phyloP scores from a whole-genome alignment of 2,329 filamentous ascomycete species.

The Aspergillus sp. region DNA sequence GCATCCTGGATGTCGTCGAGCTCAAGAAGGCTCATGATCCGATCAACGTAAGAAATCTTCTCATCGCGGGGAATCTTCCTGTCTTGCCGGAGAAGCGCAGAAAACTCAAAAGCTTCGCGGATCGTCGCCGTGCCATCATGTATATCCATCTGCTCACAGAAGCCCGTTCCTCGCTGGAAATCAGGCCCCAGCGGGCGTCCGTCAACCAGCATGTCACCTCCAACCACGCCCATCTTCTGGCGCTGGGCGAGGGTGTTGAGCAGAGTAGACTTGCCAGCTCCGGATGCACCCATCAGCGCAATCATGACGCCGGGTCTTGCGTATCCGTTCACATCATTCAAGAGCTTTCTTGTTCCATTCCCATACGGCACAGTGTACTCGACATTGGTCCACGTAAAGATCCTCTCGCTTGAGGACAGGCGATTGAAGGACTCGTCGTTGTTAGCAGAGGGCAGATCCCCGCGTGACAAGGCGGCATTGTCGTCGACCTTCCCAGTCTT shows the following conservation, averaged over 20 bases:
- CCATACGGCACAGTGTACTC: slow-evolving; percentile 64
- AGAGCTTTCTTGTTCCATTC: slow-evolving; percentile 50
- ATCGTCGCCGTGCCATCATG: slow-evolving; percentile 60
- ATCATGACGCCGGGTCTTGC: slow-evolving; percentile 72
- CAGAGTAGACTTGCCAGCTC: slow-evolving; percentile 75
- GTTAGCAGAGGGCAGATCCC: slow-evolving; percentile 16
- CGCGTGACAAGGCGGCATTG: slow-evolving; percentile 20
- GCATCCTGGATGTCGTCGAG: slow-evolving; percentile 58
- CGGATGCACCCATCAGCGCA: slow-evolving; percentile 70
- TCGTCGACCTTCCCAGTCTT: slow-evolving; percentile 32
- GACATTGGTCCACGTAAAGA: slow-evolving; percentile 64
- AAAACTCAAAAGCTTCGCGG: slow-evolving; percentile 60
- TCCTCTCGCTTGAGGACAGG: slow-evolving; percentile 49
- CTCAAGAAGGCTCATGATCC: slow-evolving; percentile 57
- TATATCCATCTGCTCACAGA: slow-evolving; percentile 63
- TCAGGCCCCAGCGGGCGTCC: slow-evolving; percentile 51
- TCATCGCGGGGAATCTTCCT: slow-evolving; percentile 45
- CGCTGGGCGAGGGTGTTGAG: slow-evolving; percentile 69
- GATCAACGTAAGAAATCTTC: slow-evolving; percentile 58
- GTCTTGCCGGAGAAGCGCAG: slow-evolving; percentile 55
- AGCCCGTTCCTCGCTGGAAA: slow-evolving; percentile 62
- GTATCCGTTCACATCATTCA: slow-evolving; percentile 65
- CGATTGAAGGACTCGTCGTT: slow-evolving; percentile 26
- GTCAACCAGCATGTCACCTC: slow-evolving; percentile 65
- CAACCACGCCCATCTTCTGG: slow-evolving; percentile 54